These are phyloP conservation scores for Solanum hybrid DNA, from an alignment of 305 asterid species.

Conservation along the genomic window DNA sequence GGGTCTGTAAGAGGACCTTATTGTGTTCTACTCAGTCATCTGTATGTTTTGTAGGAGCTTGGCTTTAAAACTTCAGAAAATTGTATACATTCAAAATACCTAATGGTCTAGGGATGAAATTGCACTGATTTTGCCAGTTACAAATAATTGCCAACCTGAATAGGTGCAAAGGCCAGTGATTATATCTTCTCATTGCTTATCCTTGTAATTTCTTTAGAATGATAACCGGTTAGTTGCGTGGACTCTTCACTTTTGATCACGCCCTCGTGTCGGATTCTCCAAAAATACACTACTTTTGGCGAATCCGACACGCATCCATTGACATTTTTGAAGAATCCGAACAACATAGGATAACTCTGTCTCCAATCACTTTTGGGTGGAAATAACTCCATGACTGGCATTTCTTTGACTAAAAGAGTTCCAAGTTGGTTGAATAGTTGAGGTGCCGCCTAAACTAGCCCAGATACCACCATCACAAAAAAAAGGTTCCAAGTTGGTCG, in stretches of 20 bases:
- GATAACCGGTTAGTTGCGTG: background rate
- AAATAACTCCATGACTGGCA: background rate
- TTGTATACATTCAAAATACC: background rate
- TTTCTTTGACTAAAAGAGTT: background rate
- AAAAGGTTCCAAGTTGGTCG: background rate
- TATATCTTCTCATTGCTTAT: background rate
- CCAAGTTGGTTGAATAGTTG: background rate
- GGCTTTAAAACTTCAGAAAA: background rate
- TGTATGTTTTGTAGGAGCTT: background rate
- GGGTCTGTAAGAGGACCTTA: background rate
- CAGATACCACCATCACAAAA: background rate
- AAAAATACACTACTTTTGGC: background rate
- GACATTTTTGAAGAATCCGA: background rate
- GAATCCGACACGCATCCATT: background rate
- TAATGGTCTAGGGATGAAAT: background rate
- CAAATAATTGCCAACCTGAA: background rate
- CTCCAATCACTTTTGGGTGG: background rate
- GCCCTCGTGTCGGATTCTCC: background rate
- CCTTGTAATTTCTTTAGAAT: background rate
- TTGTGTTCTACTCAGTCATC: background rate
- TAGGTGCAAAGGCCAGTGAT: background rate
- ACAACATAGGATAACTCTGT: background rate
- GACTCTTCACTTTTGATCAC: background rate
- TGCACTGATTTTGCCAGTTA: background rate
- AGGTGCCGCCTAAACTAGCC: background rate